Base-by-base conservation (phyloP, 306 rosid species). In the Begonia fuchsioides region DNA sequence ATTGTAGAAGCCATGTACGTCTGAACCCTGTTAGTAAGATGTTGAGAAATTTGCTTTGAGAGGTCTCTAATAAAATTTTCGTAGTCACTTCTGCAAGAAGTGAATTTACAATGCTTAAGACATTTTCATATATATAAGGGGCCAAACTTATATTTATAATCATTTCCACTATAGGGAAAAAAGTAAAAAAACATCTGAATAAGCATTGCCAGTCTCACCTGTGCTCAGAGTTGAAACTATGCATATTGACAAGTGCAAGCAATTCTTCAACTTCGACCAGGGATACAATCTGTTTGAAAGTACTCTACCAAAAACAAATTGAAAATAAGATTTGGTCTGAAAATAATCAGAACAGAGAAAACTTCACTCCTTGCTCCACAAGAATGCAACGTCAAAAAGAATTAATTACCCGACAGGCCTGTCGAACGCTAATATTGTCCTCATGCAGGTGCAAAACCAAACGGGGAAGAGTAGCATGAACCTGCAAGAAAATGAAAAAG, bases 321-420 rank as follows among this genome's bases (percentile, higher is more conserved):
- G 17, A 26, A 12, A 18, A 20, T 11, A 7, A 15, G 3, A 49
- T 9, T 47, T 32, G 47, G 15, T 12, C 38, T 43, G n/a, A 47
- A 44, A 44, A 47, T 26, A 47, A 15, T 17, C 39, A 18, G 49
- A 48, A 60, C 16, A 52, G 26, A 57, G 17, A 63, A 11, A 47
- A 72, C 32, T 20, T 20, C 32, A 20, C 5, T 19, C 53, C 39
- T 16, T 15, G 39, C 50, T 58, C 68, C 51, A 39, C 17, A 55
- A 14, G 49, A 50, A 48, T 52, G 32, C 44, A 32, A 48, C 50
- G 43, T 60, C 59, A 57, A 68, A 43, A 51, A 12, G 15, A 49
- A 57, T 35, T 18, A 54, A 72, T 64, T 83, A 88, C 97, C 97
- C 97, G 95, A 71, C 97, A 88, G 57, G 97, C 95, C 43, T 74